Conservation (phyloP, 2,329 filamentous ascomycete species). For the Orbilia brochopaga region DNA sequence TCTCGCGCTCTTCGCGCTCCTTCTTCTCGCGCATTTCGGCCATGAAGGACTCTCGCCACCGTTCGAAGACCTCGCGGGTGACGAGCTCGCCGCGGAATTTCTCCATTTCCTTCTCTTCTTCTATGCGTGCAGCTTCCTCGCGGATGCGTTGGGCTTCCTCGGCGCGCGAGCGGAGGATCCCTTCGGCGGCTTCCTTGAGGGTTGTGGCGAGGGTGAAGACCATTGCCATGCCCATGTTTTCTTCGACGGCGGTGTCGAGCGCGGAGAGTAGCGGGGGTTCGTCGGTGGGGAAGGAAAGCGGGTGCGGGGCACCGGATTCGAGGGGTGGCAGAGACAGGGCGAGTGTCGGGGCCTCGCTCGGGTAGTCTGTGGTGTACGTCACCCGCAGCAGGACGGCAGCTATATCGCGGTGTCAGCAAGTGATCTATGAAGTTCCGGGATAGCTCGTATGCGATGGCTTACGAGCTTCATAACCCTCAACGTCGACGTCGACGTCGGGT, state of each 20-base stretch:
- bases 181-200: constrained; percentile 89
- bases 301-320: constrained; percentile 68
- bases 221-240: constrained; percentile 98
- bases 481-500: constrained; percentile 65
- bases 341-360: constrained; percentile 81
- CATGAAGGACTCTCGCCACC: constrained; percentile 79
- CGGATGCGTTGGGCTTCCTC: constrained; percentile 67
- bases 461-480: constrained; percentile 68
- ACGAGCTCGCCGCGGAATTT: constrained; percentile 94
- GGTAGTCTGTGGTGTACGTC: constrained; percentile 87
- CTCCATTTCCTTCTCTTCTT: constrained; percentile 89
- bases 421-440: neutral
- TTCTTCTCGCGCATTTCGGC: constrained; percentile 80
- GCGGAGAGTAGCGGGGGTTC: constrained; percentile 73
- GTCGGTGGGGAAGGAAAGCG: constrained; percentile 81
- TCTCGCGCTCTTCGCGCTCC: constrained; percentile 73
- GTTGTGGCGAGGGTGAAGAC: constrained; percentile 87
- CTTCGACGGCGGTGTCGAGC: constrained; percentile 77
- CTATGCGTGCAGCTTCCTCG: constrained; percentile 65
- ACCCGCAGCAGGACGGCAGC: constrained; percentile 81
- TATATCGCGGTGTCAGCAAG: constrained; percentile 50
- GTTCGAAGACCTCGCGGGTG: constrained; percentile 81
- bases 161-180: constrained; percentile 76
- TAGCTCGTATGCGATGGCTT: constrained; percentile 48
- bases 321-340: constrained; percentile 74